These are phyloP conservation scores for Diddensiella caesifluorescens DNA, from an alignment of 805 yeast genomes.

Conservation along the genomic window DNA sequence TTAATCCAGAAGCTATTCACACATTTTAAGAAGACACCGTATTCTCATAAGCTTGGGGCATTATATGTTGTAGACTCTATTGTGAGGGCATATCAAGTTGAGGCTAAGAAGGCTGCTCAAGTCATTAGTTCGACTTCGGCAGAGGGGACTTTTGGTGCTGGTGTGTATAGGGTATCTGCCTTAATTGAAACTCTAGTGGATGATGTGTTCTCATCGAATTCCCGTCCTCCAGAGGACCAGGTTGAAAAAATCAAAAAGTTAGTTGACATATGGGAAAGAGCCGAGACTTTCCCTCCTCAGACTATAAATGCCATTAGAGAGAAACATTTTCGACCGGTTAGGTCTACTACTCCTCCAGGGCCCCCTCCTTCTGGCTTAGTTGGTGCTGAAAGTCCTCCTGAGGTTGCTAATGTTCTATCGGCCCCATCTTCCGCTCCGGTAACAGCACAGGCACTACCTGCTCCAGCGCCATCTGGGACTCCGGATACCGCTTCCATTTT, in stretches of 20 bases:
- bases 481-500: constrained; percentile 56
- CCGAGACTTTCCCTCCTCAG: constrained; percentile 64
- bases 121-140: constrained; percentile 46
- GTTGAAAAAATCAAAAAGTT: constrained; percentile 71
- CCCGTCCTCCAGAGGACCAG: constrained; percentile 20
- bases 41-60: constrained; percentile 82
- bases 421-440: constrained; percentile 18
- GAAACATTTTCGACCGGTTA: constrained; percentile 44
- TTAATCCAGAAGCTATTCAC: constrained; percentile 55
- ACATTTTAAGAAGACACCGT: constrained; percentile 66
- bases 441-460: constrained; percentile 32
- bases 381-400: constrained; percentile 13
- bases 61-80: constrained; percentile 89
- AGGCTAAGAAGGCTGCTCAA: constrained; percentile 54
- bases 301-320: constrained; percentile 51
- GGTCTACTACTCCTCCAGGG: constrained; percentile 63
- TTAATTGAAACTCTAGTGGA: constrained; percentile 59
- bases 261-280: constrained; percentile 88
- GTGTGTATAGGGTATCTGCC: constrained; percentile 58
- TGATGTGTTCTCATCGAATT: constrained; percentile 38
- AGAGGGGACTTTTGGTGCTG: constrained; percentile 71
- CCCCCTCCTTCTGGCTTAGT: constrained; percentile 47
- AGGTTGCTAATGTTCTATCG: constrained; percentile 13
- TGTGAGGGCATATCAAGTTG: constrained; percentile 77
- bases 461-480: constrained; percentile 44